Conservation (phyloP, 202 grass and related monocot genomes). For the Cymbopogon flexuosus region DNA sequence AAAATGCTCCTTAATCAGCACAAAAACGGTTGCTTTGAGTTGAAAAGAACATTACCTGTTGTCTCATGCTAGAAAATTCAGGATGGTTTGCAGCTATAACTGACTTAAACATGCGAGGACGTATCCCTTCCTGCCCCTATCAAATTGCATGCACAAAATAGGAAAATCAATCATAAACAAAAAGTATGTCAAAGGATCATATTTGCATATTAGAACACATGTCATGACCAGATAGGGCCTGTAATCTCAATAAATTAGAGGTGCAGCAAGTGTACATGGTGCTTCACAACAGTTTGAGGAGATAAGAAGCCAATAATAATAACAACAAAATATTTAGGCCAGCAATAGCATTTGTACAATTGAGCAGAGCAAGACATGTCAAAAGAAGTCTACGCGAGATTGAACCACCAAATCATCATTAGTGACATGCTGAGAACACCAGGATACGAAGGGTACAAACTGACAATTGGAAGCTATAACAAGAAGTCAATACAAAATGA, state of each 20-base stretch:
- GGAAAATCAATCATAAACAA: conserved; percentile 5
- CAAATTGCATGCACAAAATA: conserved; percentile 10
- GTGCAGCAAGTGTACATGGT: not conserved
- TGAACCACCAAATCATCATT: not conserved
- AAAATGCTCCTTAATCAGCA: not conserved
- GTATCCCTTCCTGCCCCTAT: conserved; percentile 76
- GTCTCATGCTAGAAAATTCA: conserved; percentile 94
- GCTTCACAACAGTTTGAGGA: not conserved
- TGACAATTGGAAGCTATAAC: not conserved
- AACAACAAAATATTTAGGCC: not conserved
- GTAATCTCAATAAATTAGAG: conserved; percentile 8
- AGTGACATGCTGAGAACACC: not conserved
- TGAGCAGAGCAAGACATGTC: not conserved
- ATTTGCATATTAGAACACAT: not conserved
- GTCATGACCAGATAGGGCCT: not conserved
- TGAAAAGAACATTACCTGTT: conserved; percentile 56
- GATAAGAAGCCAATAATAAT: not conserved
- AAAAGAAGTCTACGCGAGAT: not conserved
- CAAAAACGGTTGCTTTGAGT: not conserved
- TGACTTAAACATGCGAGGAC: conserved; percentile 90
- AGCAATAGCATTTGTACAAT: conserved; percentile 11
- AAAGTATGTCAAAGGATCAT: not conserved
- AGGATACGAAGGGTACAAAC: not conserved
- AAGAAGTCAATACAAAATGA: not conserved
- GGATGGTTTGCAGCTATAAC: conserved; percentile 83